Evolutionary conservation across 1,284 basidiomycete genomes (phyloP).

Genomic region (Microbotryomycetes sp.): DNA sequence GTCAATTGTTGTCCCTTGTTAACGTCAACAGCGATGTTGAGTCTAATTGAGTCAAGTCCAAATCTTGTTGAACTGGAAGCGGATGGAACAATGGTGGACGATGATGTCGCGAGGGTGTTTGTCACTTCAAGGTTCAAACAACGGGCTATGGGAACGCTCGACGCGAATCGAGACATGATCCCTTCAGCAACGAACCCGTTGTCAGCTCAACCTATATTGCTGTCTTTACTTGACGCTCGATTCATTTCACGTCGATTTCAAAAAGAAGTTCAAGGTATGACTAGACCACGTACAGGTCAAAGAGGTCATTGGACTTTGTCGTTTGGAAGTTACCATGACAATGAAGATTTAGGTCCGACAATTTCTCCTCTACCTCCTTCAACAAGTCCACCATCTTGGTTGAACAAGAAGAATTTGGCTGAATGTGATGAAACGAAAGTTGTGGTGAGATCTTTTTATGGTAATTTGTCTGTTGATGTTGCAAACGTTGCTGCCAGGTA

Average conservation of each 20-base stretch:
- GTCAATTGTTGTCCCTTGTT: constrained; percentile 63
- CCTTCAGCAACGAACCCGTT: neutral
- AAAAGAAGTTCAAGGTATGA: neutral
- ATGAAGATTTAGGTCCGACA: neutral
- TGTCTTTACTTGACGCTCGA: constrained; percentile 22
- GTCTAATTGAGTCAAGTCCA: constrained; percentile 59
- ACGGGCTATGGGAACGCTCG: constrained; percentile 24
- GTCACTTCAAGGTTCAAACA: constrained; percentile 53
- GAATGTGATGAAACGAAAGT: constrained; percentile 17
- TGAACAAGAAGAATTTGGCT: neutral
- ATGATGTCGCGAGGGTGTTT: constrained; percentile 61
- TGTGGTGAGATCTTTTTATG: constrained; percentile 6
- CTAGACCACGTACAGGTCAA: constrained; percentile 13
- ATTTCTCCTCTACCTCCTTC: too few relatives aligned
- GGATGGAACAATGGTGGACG: constrained; percentile 68
- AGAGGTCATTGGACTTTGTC: constrained; percentile 17
- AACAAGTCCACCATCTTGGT: neutral
- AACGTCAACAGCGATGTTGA: constrained; percentile 56
- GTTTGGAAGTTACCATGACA: constrained; percentile 14
- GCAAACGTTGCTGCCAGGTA: neutral
- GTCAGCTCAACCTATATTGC: neutral
- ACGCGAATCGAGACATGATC: neutral
- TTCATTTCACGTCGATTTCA: constrained; percentile 4
- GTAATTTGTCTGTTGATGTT: neutral
- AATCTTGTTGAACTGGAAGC: constrained; percentile 62